Conservation (phyloP, 2,329 filamentous ascomycete species). For the Clarireedia sp. region DNA sequence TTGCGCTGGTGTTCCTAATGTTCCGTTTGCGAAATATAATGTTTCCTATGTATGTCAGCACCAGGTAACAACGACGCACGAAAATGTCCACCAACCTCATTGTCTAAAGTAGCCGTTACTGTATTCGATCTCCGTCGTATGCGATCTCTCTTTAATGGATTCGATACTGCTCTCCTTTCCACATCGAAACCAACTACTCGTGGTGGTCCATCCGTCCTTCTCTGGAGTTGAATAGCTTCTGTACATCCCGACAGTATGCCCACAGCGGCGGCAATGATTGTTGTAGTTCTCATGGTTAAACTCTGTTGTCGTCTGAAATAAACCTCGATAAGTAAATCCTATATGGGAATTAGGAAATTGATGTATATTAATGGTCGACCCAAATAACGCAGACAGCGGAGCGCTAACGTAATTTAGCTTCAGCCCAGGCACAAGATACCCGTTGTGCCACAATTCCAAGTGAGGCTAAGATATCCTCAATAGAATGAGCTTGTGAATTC, state of each 20-base stretch:
- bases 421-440: not conserved
- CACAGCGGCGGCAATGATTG: slow-evolving; percentile 21
- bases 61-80: not conserved
- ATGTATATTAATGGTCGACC: slow-evolving; percentile 2
- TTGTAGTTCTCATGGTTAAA: slow-evolving; percentile 23
- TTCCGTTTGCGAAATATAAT: slow-evolving; percentile 56
- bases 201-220: slow-evolving; percentile 23
- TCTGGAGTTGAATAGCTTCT: slow-evolving; percentile 23
- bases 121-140: slow-evolving; percentile 39
- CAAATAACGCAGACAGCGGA: slow-evolving; percentile 16
- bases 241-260: slow-evolving; percentile 22
- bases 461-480: not conserved
- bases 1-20: slow-evolving; percentile 55
- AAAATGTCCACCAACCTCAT: slow-evolving; percentile 37
- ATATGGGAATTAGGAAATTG: not conserved
- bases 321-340: not conserved
- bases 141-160: slow-evolving; percentile 27
- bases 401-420: slow-evolving; percentile 12
- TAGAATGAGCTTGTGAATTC: not conserved
- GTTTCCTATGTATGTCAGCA: slow-evolving; percentile 40
- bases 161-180: slow-evolving; percentile 19
- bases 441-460: not conserved
- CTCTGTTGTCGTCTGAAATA: not conserved
- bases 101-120: slow-evolving; percentile 43
- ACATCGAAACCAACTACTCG: slow-evolving; percentile 28